Conservation (phyloP, 495 filamentous ascomycete species). For the Delitschia confertaspora region DNA sequence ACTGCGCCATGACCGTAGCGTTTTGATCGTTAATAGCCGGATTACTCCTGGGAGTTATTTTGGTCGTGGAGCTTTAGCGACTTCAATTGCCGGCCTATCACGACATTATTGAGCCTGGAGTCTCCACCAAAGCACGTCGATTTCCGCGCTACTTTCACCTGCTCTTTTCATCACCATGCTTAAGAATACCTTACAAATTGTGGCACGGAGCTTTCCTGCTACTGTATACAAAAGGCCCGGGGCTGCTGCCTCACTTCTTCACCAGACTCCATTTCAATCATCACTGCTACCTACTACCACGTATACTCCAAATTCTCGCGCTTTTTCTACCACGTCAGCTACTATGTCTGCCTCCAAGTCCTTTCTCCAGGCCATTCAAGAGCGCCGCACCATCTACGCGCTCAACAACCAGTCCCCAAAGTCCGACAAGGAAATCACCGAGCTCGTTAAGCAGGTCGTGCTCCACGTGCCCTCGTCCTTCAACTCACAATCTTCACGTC, state of each 20-base stretch:
- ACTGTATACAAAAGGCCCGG: conserved; percentile 16
- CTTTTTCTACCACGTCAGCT: conserved; percentile 7
- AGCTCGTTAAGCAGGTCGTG: conserved; percentile 47
- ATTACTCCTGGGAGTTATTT: conserved; percentile 10
- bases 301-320: not conserved
- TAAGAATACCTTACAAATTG: conserved; percentile 22
- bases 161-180: conserved; percentile 7
- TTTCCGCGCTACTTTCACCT: not conserved
- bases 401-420: conserved; percentile 50
- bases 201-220: not conserved
- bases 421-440: conserved; percentile 44
- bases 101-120: not conserved
- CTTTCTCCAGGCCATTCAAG: conserved; percentile 46
- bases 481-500: conserved; percentile 58
- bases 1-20: conserved; percentile 5
- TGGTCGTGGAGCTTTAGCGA: conserved; percentile 5
- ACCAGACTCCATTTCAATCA: not conserved
- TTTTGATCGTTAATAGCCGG: conserved; percentile 6
- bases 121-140: not conserved
- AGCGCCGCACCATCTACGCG: conserved; percentile 51
- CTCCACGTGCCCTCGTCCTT: conserved; percentile 51
- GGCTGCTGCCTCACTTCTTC: conserved; percentile 1
- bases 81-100: conserved; percentile 5
- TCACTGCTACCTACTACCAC: conserved; percentile 1
- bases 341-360: conserved; percentile 27